A percentile compares a stretch with the other conserved stretches of the same genome.
Conservation (phyloP, 2,329 filamentous ascomycete genomes). For the Tolypocladium ovalisporum region DNA sequence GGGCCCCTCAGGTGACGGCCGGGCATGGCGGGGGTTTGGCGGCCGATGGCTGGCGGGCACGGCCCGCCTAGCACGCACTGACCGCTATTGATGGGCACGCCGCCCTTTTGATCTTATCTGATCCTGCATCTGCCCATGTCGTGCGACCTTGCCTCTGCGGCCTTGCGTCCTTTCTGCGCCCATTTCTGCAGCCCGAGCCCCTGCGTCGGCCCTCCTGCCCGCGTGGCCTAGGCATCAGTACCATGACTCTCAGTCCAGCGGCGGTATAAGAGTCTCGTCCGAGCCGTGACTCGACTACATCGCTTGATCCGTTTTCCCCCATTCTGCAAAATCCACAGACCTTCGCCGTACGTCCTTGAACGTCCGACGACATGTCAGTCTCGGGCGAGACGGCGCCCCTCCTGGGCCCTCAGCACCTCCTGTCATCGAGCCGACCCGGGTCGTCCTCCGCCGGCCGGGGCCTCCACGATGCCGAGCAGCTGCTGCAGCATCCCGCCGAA, state of each 20-base stretch:
- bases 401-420: not conserved
- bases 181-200: not conserved
- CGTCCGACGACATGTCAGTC: not conserved
- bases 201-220: not conserved
- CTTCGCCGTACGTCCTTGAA: not conserved
- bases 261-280: not conserved
- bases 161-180: not conserved
- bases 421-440: not conserved
- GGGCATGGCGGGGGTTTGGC: not conserved
- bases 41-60: not conserved
- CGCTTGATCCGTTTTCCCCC: too few species aligned
- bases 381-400: not conserved
- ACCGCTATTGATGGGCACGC: not conserved
- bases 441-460: not conserved
- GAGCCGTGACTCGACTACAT: not conserved
- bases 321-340: too few species aligned
- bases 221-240: not conserved
- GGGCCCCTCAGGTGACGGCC: not conserved
- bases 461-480: not conserved
- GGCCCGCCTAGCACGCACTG: not conserved
- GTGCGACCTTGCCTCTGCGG: not conserved
- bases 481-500: not conserved
- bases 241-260: not conserved
- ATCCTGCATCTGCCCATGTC: not conserved
- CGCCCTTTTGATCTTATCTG: slow-evolving; percentile 2